Evolutionary conservation across 1,139 yeast genomes (phyloP), one percentile per base, ranked within the genome.

Genomic region (Debaryomyces singareniensis): DNA sequence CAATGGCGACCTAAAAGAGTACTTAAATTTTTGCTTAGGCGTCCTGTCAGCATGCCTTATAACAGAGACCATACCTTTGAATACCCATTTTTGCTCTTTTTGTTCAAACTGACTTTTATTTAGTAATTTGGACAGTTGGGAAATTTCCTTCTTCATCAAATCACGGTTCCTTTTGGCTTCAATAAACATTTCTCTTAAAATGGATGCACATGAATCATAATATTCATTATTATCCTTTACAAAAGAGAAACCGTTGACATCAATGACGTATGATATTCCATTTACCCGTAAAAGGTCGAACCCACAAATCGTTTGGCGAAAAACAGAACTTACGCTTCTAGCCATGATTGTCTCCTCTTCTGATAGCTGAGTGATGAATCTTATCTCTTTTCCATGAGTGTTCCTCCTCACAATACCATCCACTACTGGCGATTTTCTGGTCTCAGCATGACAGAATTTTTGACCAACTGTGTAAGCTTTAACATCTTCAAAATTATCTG

Each of bases 11-110:
- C 82, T 79, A 63, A 93, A 93, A 0, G 96, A 87, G 55, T 86
- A 93, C 52, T 93, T 93, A 65, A 93, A 86, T 53, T 93, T 93
- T 58, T 93, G 98, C 52, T 93, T 93, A n/a, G 98, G 98, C 0
- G 98, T 93, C 53, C 99, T 76, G 53, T 93, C 99, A 4, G 98
- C 98, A 57, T 93, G 99, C 47, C 99, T 76, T 32, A 93, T 81
- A 20, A 91, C 95, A 18, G 83, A 74, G 6, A 91, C 95, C 61
- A 84, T 66, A 5, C 97, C 97, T 55, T 93, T 93, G 54, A 91
- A 81, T 4, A 84, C 86, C 99, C 99, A 93, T 55, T 91, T 91
- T 52, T 89, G 96, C 44, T 83, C 82, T 58, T 85, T 84, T 43
- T 84, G 91, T 51, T 82, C 91, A 38, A 66, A 67, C 39, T 63